These are phyloP conservation scores for Macrocybe gigantea DNA, from an alignment of 768 basidiomycete species.

Conservation along the genomic window DNA sequence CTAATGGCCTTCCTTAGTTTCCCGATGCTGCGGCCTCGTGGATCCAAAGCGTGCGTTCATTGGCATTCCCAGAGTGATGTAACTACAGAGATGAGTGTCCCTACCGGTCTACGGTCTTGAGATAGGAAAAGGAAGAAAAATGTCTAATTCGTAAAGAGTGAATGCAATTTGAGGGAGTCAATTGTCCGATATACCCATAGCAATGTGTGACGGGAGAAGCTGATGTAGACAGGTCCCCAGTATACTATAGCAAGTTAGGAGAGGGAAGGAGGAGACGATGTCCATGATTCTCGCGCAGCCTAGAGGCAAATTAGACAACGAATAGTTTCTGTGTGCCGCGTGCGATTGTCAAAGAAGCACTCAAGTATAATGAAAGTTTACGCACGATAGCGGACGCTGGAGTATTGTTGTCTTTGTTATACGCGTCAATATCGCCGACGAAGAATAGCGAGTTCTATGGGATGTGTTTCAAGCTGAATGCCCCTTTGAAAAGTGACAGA, in stretches of 20 bases:
- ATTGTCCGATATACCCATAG: too few species aligned
- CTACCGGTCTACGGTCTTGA: too few species aligned
- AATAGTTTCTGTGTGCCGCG: conserved; percentile 9
- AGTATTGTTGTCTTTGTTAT: conserved; percentile 25
- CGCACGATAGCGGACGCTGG: conserved; percentile 30
- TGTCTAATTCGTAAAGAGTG: not conserved
- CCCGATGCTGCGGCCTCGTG: conserved; percentile 34
- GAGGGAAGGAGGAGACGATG: not conserved
- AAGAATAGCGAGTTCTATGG: conserved; percentile 34
- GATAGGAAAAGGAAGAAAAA: too few species aligned
- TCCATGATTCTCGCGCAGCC: not conserved
- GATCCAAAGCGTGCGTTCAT: conserved; percentile 31
- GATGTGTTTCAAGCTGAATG: not conserved
- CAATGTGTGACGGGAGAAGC: too few species aligned
- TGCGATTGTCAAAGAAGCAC: not conserved
- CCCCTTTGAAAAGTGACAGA: not conserved
- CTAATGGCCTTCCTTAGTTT: conserved; percentile 19
- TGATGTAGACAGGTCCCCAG: not conserved
- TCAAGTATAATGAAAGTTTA: conserved; percentile 1
- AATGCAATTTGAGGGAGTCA: not conserved
- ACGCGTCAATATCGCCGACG: conserved; percentile 34
- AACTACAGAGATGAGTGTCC: too few species aligned
- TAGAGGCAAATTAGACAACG: conserved; percentile 4
- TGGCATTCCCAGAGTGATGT: conserved; percentile 26
- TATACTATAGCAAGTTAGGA: not conserved